These are phyloP conservation scores for Debaryomyces fabryi DNA, from an alignment of 1,139 yeast species.

Conservation along the genomic window DNA sequence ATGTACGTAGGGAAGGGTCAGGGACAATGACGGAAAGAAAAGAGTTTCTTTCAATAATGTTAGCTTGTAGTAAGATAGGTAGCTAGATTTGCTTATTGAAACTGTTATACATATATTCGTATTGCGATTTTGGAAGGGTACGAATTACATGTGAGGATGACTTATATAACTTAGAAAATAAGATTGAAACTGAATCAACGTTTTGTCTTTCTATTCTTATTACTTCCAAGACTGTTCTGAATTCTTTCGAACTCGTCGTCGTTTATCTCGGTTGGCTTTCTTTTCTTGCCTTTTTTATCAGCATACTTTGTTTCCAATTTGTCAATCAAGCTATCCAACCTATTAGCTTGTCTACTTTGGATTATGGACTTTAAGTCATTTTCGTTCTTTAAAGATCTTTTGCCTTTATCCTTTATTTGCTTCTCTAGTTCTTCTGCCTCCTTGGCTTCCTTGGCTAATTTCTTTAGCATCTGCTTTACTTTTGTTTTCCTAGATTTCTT, in stretches of 20 bases:
- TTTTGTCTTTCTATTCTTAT: neutral
- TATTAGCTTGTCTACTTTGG: conserved; percentile 41
- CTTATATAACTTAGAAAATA: neutral
- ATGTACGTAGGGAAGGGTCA: neutral
- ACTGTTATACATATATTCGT: neutral
- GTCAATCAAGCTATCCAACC: conserved; percentile 53
- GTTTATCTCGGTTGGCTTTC: conserved; percentile 30
- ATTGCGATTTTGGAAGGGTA: neutral
- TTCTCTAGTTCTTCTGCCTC: conserved; percentile 68
- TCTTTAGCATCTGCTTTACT: conserved; percentile 48
- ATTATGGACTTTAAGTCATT: conserved; percentile 56
- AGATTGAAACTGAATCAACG: neutral
- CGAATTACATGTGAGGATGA: neutral
- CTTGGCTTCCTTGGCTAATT: conserved; percentile 60
- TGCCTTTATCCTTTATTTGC: conserved; percentile 46
- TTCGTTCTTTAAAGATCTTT: conserved; percentile 31
- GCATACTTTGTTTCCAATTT: conserved; percentile 60
- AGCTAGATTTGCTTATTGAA: neutral
- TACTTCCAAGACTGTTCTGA: conserved; percentile 25
- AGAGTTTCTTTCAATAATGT: neutral
- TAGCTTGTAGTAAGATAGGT: neutral
- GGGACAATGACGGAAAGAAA: neutral
- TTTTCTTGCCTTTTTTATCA: conserved; percentile 38
- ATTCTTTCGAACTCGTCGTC: conserved; percentile 36
- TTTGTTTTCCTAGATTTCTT: conserved; percentile 47